Evolutionary conservation across 2,329 filamentous ascomycete genomes (phyloP), one percentile per base, ranked within the genome.

Genomic region (Thielaviopsis euricoi): DNA sequence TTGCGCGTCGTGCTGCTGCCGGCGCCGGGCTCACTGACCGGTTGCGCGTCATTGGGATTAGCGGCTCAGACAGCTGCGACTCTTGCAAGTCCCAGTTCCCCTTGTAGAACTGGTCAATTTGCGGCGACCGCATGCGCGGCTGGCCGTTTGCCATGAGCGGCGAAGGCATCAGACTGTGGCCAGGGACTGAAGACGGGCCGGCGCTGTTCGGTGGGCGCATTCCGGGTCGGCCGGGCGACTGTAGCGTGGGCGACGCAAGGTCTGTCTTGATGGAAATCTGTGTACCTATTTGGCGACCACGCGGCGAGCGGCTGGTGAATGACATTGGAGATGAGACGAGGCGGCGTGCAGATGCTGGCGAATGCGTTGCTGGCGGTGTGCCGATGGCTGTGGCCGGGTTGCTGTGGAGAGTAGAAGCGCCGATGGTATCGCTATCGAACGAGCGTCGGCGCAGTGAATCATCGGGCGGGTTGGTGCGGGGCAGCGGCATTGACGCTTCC

Each of bases 11-110:
- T 5, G 37, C 6, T 5, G 37, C 17, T 7, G 7, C 15, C 10
- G 55, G 19, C 17, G 37, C 54, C 3, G 58, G 58, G 49, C 55
- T 60, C 10, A 52, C 52, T 22, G 55, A 57, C 19, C 58, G 37
- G 22, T 55, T 53, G 22, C 55, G 55, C 23, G 37, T 43, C 21
- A 37, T 17, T 19, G 43, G 26, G 13, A 56, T 53, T 6, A 60
- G 33, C 5, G 58, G 58, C 29, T 60, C 58, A 3, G 52, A 46
- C 4, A 60, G 43, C n/a, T 55, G 55, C 10, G 58, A 60, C 55
- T 60, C 58, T 19, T 55, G 51, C 25, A 55, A 52, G 21, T 55
- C n/a, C 58, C 58, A 58, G 7, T 55, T 22, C 37, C 53, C 53
- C 23, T 48, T 23, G 22, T 48, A 55, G 37, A 58, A 54, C 19